A percentile compares a stretch with the other conserved stretches of the same genome.
Conservation (phyloP, 371 early-diverging fungal genomes). For the Mortierella sp. region DNA sequence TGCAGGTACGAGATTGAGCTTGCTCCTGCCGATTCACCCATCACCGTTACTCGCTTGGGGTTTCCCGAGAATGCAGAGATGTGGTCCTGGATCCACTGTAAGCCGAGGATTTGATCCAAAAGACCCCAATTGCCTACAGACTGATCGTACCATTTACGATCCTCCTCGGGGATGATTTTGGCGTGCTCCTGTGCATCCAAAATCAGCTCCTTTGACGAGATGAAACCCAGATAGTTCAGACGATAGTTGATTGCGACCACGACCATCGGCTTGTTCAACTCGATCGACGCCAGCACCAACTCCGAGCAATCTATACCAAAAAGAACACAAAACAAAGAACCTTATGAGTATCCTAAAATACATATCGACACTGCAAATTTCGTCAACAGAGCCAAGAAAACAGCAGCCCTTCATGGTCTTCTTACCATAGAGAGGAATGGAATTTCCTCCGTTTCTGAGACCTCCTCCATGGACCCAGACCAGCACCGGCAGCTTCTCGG, state of each 20-base stretch:
- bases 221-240: constrained; percentile 47
- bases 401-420: neutral
- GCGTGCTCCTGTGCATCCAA: constrained; percentile 26
- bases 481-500: constrained; percentile 12
- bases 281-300: constrained; percentile 1
- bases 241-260: constrained; percentile 53
- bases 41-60: constrained; percentile 57
- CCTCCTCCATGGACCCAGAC: constrained; percentile 25
- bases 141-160: constrained; percentile 12
- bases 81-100: constrained; percentile 63
- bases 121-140: constrained; percentile 59
- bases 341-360: no score
- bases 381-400: neutral
- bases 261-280: constrained; percentile 34
- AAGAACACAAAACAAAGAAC: no score
- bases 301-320: neutral
- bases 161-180: neutral
- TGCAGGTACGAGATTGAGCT: constrained; percentile 50
- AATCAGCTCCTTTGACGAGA: constrained; percentile 46
- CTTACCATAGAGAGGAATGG: constrained; percentile 14
- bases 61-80: constrained; percentile 66
- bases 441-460: constrained; percentile 12
- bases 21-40: constrained; percentile 67
- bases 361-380: no score
- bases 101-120: constrained; percentile 60